phyloP scores from a whole-genome alignment of 257 asterid genomes.

The Coffea eugenioides region DNA sequence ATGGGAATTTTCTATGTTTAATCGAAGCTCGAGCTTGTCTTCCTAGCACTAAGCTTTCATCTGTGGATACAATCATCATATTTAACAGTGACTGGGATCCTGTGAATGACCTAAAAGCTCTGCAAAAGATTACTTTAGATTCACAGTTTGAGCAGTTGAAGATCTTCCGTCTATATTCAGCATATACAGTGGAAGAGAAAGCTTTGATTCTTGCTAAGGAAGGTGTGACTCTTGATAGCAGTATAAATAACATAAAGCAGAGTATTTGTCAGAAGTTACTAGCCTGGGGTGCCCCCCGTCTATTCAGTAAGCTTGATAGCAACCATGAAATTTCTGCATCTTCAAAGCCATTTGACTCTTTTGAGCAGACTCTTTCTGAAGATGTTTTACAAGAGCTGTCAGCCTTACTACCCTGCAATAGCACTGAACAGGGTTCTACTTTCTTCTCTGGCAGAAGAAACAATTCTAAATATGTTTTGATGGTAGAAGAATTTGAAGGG shows the following conservation, averaged over 20 bases:
- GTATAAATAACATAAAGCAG: constrained; percentile 23
- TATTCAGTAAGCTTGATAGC: constrained; percentile 42
- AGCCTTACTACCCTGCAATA: constrained; percentile 35
- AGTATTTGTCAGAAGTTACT: constrained; percentile 45
- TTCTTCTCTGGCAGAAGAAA: constrained; percentile 10
- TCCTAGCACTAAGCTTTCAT: constrained; percentile 40
- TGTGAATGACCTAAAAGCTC: constrained; percentile 50
- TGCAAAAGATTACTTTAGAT: constrained; percentile 44
- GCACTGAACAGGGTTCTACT: constrained; percentile 6
- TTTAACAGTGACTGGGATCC: constrained; percentile 77
- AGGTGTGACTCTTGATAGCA: constrained; percentile 41
- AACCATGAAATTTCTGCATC: constrained; percentile 22
- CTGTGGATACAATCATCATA: constrained; percentile 44
- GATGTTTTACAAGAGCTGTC: constrained; percentile 50
- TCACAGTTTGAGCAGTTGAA: constrained; percentile 50
- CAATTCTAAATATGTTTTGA: constrained; percentile 21
- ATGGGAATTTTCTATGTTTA: constrained; percentile 43
- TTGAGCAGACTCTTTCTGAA: constrained; percentile 37
- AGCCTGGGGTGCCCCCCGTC: constrained; percentile 53
- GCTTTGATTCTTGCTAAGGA: constrained; percentile 51
- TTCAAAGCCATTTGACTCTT: constrained; percentile 16
- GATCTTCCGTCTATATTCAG: constrained; percentile 60
- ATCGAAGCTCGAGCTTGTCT: constrained; percentile 57
- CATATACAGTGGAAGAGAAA: constrained; percentile 58
- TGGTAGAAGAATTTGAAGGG: constrained; percentile 38